phyloP scores from a whole-genome alignment of 768 basidiomycete species.

The Kwoniella dendrophila region DNA sequence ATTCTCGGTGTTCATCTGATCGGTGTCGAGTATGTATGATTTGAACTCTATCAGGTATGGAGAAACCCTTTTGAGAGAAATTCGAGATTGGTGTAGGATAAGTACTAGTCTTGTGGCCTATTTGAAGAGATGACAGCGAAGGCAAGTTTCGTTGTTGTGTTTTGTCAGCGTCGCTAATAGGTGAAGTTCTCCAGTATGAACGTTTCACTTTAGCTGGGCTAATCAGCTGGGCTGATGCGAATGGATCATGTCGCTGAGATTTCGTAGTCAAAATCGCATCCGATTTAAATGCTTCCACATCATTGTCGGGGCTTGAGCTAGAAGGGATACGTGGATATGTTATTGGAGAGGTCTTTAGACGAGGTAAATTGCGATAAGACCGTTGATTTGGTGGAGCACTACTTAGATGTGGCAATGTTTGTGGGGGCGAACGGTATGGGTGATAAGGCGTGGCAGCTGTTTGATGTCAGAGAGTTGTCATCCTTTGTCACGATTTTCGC shows the following conservation, averaged over 20 bases:
- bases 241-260: too few species aligned
- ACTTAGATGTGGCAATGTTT: too few species aligned
- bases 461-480: too few species aligned
- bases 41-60: neutral
- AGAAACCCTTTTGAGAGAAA: neutral
- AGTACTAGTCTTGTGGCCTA: neutral
- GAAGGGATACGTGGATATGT: neutral
- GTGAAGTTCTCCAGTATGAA: conserved; percentile 1
- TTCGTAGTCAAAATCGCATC: too few species aligned
- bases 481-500: too few species aligned
- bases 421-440: too few species aligned
- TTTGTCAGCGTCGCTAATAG: neutral
- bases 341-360: neutral
- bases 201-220: too few species aligned
- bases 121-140: conserved; percentile 2
- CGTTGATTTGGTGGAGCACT: neutral
- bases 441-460: too few species aligned
- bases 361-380: neutral
- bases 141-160: conserved; percentile 5
- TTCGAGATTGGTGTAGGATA: conserved; percentile 15
- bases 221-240: too few species aligned
- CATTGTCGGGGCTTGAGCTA: neutral
- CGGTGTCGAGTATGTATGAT: neutral
- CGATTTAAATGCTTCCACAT: neutral
- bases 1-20: neutral